Conservation (phyloP, 2,329 filamentous ascomycete species). For the Cryphonectria radicalis region DNA sequence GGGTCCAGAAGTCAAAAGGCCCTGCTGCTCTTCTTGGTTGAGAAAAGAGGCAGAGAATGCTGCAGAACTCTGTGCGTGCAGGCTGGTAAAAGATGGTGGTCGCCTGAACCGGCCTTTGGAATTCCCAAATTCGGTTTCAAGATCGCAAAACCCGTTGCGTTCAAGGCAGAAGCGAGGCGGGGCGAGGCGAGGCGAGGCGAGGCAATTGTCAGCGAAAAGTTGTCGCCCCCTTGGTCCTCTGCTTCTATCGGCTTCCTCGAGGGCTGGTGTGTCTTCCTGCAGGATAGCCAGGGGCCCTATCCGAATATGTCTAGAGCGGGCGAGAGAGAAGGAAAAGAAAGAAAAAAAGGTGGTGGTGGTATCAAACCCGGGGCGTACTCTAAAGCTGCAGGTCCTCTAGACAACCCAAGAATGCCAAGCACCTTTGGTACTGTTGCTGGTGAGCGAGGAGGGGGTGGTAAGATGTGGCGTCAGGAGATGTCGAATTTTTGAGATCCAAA, state of each 20-base stretch:
- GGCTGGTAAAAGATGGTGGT: slow-evolving; percentile 1
- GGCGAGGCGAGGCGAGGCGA: slow-evolving; percentile 9
- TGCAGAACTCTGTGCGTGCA: slow-evolving; percentile 2
- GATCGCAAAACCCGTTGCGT: not conserved
- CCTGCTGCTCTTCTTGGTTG: not conserved
- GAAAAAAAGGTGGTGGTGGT: slow-evolving; percentile 5
- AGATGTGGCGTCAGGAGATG: not conserved
- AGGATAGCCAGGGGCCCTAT: slow-evolving; percentile 9
- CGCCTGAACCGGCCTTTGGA: slow-evolving; percentile 3
- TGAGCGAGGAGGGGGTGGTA: not conserved
- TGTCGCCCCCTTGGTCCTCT: slow-evolving; percentile 16
- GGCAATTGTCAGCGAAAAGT: slow-evolving; percentile 17
- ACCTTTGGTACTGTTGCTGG: not conserved
- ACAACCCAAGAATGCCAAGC: not conserved
- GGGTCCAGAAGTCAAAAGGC: slow-evolving; percentile 11
- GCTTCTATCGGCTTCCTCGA: slow-evolving; percentile 26
- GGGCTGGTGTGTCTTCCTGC: slow-evolving; percentile 9
- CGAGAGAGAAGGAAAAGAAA: not conserved
- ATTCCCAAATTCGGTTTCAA: slow-evolving; percentile 5
- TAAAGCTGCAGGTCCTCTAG: slow-evolving; percentile 11
- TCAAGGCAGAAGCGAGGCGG: not conserved
- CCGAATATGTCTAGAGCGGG: not conserved
- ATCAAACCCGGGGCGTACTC: slow-evolving; percentile 8
- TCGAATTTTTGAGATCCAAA: not conserved
- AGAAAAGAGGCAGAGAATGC: not conserved